These are phyloP conservation scores for Clonostachys rosea DNA, from an alignment of 2,329 filamentous ascomycete genomes.

Conservation along the genomic window DNA sequence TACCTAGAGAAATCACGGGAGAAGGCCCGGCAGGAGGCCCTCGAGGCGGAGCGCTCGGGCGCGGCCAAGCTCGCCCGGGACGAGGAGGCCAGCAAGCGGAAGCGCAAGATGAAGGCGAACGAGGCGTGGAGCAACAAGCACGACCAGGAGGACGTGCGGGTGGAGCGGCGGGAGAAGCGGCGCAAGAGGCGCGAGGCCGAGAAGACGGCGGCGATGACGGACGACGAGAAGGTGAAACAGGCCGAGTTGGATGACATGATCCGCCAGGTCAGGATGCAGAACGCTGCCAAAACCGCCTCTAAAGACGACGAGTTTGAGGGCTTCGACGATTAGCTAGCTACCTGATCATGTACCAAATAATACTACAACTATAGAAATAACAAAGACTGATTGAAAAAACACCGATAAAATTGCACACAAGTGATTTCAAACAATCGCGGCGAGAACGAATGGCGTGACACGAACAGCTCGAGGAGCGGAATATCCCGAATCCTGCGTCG, in stretches of 20 bases:
- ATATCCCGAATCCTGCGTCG: too few relatives aligned
- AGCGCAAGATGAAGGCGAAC: slow-evolving; percentile 57
- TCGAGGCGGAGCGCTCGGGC: slow-evolving; percentile 41
- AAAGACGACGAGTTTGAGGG: slow-evolving; percentile 52
- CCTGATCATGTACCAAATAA: too few relatives aligned
- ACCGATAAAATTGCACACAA: too few relatives aligned
- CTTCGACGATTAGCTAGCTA: slow-evolving; percentile 39
- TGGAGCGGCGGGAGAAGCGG: slow-evolving; percentile 59
- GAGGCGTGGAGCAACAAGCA: slow-evolving; percentile 70
- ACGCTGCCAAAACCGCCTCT: slow-evolving; percentile 32
- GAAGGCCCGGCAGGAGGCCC: slow-evolving; percentile 53
- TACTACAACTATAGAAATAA: too few relatives aligned
- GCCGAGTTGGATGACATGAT: slow-evolving; percentile 62
- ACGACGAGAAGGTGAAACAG: slow-evolving; percentile 60
- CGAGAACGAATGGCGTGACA: too few relatives aligned
- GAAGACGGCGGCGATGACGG: slow-evolving; percentile 60
- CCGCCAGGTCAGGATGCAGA: slow-evolving; percentile 55
- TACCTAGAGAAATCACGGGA: slow-evolving; percentile 73
- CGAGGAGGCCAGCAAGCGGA: slow-evolving; percentile 23
- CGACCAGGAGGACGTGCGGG: slow-evolving; percentile 59
- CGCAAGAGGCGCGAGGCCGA: slow-evolving; percentile 60
- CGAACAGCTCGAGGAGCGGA: too few relatives aligned
- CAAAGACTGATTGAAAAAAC: too few relatives aligned
- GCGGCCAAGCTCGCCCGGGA: slow-evolving; percentile 26
- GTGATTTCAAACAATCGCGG: too few relatives aligned